phyloP scores from a whole-genome alignment of 805 yeast species.

The Starmerella cellae region DNA sequence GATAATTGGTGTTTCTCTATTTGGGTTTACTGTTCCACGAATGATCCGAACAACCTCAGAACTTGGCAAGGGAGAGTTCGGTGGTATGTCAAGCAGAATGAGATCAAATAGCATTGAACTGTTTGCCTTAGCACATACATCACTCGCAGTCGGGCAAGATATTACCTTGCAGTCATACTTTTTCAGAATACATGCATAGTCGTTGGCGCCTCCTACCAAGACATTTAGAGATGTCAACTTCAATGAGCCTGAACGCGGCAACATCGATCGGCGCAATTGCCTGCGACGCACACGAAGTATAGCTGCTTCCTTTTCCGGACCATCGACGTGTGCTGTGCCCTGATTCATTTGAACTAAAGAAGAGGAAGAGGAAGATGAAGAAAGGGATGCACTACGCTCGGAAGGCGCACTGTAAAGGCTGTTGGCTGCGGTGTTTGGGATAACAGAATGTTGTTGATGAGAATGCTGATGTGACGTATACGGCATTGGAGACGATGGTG shows the following conservation, averaged over 20 bases:
- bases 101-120: constrained; percentile 75
- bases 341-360: neutral
- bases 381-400: neutral
- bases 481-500: neutral
- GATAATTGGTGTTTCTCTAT: constrained; percentile 62
- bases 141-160: constrained; percentile 66
- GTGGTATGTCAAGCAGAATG: constrained; percentile 43
- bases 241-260: constrained; percentile 1
- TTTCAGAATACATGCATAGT: constrained; percentile 50
- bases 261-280: constrained; percentile 15
- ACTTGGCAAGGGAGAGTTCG: constrained; percentile 7
- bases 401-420: neutral
- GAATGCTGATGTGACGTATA: neutral
- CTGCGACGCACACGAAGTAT: constrained; percentile 17
- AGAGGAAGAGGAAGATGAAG: neutral
- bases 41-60: constrained; percentile 31
- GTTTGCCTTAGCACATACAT: constrained; percentile 33
- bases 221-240: constrained; percentile 32
- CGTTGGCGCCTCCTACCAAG: constrained; percentile 64
- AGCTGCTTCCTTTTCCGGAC: constrained; percentile 16
- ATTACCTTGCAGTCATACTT: constrained; percentile 69
- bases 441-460: neutral
- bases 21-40: constrained; percentile 65
- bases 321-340: constrained; percentile 6
- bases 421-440: neutral